These are phyloP conservation scores for Oenanthe sinensis DNA, from an alignment of 129 eudicot species.

Conservation along the genomic window DNA sequence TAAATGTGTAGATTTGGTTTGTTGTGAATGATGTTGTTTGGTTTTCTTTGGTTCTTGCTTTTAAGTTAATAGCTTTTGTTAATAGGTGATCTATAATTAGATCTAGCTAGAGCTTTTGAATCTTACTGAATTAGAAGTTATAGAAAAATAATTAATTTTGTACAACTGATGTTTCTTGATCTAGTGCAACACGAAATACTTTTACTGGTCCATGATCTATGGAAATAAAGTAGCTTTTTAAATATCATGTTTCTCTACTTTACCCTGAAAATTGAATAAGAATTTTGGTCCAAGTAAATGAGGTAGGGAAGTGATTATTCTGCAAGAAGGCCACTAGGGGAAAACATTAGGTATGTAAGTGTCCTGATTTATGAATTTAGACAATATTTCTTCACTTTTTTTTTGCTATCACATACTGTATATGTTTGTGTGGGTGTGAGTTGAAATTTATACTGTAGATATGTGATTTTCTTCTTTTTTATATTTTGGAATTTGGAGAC, in stretches of 20 bases:
- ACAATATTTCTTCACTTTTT: background rate
- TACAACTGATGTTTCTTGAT: background rate
- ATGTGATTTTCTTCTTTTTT: background rate
- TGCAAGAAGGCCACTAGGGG: background rate
- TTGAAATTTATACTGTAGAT: background rate
- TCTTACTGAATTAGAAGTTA: background rate
- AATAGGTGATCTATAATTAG: background rate
- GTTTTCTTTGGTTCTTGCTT: background rate
- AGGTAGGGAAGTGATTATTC: background rate
- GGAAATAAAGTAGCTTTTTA: background rate
- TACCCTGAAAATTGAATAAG: background rate
- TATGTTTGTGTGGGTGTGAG: background rate
- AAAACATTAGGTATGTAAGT: background rate
- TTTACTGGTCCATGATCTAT: background rate
- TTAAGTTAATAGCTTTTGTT: background rate
- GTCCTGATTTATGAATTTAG: background rate
- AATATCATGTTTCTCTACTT: background rate
- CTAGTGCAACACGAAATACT: background rate
- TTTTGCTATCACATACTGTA: background rate
- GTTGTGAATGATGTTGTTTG: background rate
- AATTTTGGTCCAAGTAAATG: background rate
- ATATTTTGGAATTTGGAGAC: background rate
- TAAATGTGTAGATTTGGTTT: slow-evolving; percentile 20
- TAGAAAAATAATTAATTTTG: background rate
- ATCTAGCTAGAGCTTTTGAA: background rate